These are phyloP conservation scores for Clathrospora elynae DNA, from an alignment of 2,329 filamentous ascomycete species.

Conservation along the genomic window DNA sequence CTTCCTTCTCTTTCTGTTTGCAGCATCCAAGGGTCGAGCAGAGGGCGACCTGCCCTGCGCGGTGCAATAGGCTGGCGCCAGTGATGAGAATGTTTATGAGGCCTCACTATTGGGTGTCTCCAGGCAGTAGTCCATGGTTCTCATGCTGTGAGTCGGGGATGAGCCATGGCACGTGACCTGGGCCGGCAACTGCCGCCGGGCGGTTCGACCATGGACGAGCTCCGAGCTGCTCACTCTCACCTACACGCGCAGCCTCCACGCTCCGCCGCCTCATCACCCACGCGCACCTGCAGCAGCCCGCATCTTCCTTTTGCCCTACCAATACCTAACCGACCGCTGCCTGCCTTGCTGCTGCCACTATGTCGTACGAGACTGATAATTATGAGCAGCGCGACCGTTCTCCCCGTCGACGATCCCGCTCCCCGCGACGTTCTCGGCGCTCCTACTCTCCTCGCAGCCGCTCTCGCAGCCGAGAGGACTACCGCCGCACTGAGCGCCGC, in stretches of 20 bases:
- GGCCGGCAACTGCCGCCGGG: slow-evolving; percentile 25
- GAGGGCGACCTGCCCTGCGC: slow-evolving; percentile 7
- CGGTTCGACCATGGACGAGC: slow-evolving; percentile 26
- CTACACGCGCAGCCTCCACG: slow-evolving; percentile 28
- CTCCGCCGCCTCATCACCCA: slow-evolving; percentile 34
- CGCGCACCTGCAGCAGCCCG: slow-evolving; percentile 23
- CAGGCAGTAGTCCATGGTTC: slow-evolving; percentile 9
- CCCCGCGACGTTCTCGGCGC: slow-evolving; percentile 59
- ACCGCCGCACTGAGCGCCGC: slow-evolving; percentile 54
- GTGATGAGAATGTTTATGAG: neutral
- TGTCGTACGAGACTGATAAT: slow-evolving; percentile 48
- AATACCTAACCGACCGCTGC: slow-evolving; percentile 17
- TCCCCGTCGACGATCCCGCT: slow-evolving; percentile 65
- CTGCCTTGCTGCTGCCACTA: slow-evolving; percentile 21
- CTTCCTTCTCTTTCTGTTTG: slow-evolving; percentile 8
- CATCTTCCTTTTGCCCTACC: slow-evolving; percentile 15
- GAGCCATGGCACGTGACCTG: slow-evolving; percentile 19
- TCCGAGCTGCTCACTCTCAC: slow-evolving; percentile 21
- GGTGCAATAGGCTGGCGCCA: neutral
- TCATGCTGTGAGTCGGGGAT: slow-evolving; percentile 4
- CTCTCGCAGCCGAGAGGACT: slow-evolving; percentile 74
- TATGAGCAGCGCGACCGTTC: slow-evolving; percentile 61
- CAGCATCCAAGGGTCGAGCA: slow-evolving; percentile 3
- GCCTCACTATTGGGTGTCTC: neutral
- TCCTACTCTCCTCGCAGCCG: slow-evolving; percentile 68